These are phyloP conservation scores for Artemisia argyi DNA, from an alignment of 129 eudicot species.

Conservation along the genomic window DNA sequence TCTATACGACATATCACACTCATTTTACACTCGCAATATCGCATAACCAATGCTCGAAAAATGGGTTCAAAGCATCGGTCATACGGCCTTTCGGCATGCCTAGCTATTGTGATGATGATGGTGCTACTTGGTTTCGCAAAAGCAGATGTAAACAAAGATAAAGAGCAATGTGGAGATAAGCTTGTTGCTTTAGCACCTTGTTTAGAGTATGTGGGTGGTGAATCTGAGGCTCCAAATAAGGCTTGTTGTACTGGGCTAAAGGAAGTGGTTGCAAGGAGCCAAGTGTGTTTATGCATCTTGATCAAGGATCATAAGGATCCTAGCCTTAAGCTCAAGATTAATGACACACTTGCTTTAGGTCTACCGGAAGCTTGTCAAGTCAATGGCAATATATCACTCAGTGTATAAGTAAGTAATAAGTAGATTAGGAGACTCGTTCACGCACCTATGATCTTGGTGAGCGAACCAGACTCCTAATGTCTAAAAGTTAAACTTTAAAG, in stretches of 20 bases:
- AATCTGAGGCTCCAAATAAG: constrained; percentile 54
- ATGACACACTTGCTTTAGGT: constrained; percentile 61
- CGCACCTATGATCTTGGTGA: background rate
- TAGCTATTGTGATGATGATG: constrained; percentile 21
- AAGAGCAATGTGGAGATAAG: constrained; percentile 39
- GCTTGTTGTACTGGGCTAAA: constrained; percentile 65
- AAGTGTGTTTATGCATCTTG: constrained; percentile 60
- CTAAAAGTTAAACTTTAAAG: background rate
- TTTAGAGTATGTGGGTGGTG: constrained; percentile 56
- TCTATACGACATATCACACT: background rate
- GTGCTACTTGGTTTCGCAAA: constrained; percentile 19
- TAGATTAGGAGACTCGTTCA: background rate
- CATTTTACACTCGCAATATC: background rate
- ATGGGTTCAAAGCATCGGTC: constrained; percentile 13
- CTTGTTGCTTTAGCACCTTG: constrained; percentile 51
- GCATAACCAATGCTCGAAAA: background rate
- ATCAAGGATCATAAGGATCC: constrained; percentile 67
- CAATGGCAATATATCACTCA: constrained; percentile 42
- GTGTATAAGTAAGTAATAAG: constrained; percentile 50
- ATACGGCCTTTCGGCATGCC: background rate
- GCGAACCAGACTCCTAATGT: background rate
- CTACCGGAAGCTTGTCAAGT: constrained; percentile 53
- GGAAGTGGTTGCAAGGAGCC: constrained; percentile 44
- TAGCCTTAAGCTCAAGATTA: constrained; percentile 55
- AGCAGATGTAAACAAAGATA: constrained; percentile 49